Percentiles rank a stretch among this genome's conserved stretches.
These are phyloP conservation scores for Penicillium italicum DNA, from an alignment of 2,329 filamentous ascomycete genomes.

Conservation along the genomic window DNA sequence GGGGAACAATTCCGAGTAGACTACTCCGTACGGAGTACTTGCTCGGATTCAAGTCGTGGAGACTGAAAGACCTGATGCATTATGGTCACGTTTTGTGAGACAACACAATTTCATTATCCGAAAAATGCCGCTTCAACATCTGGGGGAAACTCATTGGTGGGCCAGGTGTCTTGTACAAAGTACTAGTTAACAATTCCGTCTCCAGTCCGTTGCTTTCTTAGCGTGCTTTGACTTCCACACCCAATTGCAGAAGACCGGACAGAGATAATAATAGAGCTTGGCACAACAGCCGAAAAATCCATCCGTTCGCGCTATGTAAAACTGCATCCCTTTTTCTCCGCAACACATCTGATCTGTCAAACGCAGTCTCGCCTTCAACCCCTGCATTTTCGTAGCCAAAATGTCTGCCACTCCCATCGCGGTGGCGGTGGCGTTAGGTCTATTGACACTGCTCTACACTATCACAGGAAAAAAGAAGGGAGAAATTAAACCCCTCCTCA, in stretches of 20 bases:
- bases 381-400: not conserved
- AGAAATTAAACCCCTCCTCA: conserved; percentile 9
- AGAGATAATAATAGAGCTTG: not conserved
- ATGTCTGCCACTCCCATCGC: not conserved
- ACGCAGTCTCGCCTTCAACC: not conserved
- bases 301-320: not conserved
- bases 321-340: not conserved
- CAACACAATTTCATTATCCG: not conserved
- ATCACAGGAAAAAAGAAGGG: not conserved
- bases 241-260: not conserved
- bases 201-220: not conserved
- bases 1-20: not conserved
- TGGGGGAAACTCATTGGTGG: not conserved
- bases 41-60: too few relatives aligned
- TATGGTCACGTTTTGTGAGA: not conserved
- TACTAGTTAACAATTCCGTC: not conserved
- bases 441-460: not conserved
- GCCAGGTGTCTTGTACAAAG: not conserved
- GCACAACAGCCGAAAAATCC: not conserved
- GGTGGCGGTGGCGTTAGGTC: not conserved
- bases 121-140: not conserved
- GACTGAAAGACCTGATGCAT: not conserved
- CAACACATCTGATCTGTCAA: not conserved
- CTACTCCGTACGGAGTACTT: too few relatives aligned
- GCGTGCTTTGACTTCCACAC: not conserved